Evolutionary conservation across 1,284 basidiomycete species (phyloP), one percentile per base, ranked within the genome.

Genomic region (Fomitopsis betulina): DNA sequence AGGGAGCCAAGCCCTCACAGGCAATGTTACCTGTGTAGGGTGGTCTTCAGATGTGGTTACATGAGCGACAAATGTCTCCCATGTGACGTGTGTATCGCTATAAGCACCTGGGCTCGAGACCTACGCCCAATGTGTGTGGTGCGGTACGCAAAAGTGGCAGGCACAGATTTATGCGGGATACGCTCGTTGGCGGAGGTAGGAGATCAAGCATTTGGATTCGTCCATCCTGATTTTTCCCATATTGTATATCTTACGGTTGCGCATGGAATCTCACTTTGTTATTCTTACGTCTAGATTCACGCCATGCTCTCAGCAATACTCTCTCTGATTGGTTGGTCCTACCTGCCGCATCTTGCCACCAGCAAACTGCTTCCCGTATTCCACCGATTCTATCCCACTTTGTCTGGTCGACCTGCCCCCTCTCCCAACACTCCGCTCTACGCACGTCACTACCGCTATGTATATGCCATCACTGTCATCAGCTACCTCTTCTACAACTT

Each of bases 401-500:
- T 69, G 61, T 63, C 74, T 57, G 63, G 65, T 47, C 61, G 75
- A 49, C 59, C 72, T 10, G 69, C 79, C 4, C 78, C 82, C 8
- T 65, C 70, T 3, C 72, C 70, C 7, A 76, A 79, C 21, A 79
- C 80, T 1, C 73, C 76, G 1, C 70, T 67, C 53, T 85, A 83
- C 62, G 68, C 72, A 49, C 77, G 72, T 25, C 80, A 87, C 63
- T 85, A 87, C 62, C 84, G 86, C 43, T 74, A 80, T 58, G 79
- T 82, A 0, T 91, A 88, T 63, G 78, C 91, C 5, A 62, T 81
- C 10, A 82, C 89, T 39, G 85, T 92, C 58, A 73, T 89, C 9
- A 79, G 78, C 5, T 94, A 91, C 67, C 83, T 93, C 5, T 67
- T 80, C 12, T 90, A 87, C 70, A 89, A 83, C 42, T 75, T 91